Conservation (phyloP, 306 rosid species). For the Corylus americana region DNA sequence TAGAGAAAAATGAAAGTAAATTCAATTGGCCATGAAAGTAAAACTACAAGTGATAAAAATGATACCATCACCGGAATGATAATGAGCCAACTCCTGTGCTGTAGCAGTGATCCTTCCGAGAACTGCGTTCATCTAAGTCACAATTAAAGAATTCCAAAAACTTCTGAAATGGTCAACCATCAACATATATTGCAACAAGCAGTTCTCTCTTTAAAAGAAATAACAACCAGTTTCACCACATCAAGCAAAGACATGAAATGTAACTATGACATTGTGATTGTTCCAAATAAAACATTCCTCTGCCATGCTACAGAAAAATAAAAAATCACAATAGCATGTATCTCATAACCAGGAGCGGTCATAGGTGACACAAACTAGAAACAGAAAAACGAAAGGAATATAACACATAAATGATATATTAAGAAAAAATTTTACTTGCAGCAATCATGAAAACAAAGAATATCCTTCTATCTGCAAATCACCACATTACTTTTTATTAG, state of each 20-base stretch:
- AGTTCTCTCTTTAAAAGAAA: too few relatives aligned
- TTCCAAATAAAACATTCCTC: not conserved
- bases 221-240: not conserved
- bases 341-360: not conserved
- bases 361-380: not conserved
- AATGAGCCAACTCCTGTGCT: conserved; percentile 86
- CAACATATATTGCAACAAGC: not conserved
- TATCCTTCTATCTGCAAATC: not conserved
- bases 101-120: conserved; percentile 89
- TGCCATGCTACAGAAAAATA: not conserved
- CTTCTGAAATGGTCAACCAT: conserved; percentile 7
- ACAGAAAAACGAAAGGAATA: not conserved
- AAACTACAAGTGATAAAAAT: conserved; percentile 10
- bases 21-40: not conserved
- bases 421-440: not conserved
- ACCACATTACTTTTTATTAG: not conserved
- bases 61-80: conserved; percentile 95
- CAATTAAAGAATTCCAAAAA: conserved; percentile 22
- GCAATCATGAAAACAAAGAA: not conserved
- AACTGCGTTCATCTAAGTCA: conserved; percentile 84
- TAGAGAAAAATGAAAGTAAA: not conserved
- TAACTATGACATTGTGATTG: not conserved
- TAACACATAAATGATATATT: not conserved
- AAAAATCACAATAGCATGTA: not conserved
- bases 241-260: not conserved